These are phyloP conservation scores for Fraxinus angustifolia DNA, from an alignment of 305 asterid genomes.

Conservation along the genomic window DNA sequence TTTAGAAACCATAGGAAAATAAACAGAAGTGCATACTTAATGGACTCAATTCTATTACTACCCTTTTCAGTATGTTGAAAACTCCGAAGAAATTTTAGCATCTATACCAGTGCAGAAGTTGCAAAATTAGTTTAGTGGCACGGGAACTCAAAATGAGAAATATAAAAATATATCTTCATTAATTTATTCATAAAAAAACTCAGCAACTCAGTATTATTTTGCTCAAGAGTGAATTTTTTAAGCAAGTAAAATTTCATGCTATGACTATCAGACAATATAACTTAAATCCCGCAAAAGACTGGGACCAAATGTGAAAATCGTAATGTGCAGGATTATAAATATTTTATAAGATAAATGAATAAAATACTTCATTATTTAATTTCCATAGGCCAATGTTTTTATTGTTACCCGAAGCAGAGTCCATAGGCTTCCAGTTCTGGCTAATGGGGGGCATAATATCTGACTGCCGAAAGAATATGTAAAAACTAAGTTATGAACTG, in stretches of 20 bases:
- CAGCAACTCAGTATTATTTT: background rate
- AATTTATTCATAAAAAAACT: background rate
- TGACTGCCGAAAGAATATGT: conserved; percentile 12
- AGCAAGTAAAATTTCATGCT: background rate
- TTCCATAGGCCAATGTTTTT: no score
- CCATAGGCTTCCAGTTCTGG: conserved; percentile 15
- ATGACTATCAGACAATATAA: background rate
- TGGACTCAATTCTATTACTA: background rate
- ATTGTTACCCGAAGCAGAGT: background rate
- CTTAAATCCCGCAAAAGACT: background rate
- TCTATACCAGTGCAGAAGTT: background rate
- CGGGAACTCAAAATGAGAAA: background rate
- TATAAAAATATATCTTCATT: background rate
- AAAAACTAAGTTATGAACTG: conserved; percentile 1
- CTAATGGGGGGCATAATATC: conserved; percentile 16
- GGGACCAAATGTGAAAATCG: background rate
- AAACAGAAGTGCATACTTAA: background rate
- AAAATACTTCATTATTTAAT: no score
- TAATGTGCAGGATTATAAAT: background rate
- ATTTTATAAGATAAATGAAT: background rate
- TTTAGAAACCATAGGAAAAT: background rate
- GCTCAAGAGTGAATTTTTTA: background rate
- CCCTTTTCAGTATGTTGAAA: background rate
- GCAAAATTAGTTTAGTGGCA: background rate
- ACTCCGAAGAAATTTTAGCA: background rate